Conservation (phyloP, 2,329 filamentous ascomycete species). For the Aspergillus sp. region DNA sequence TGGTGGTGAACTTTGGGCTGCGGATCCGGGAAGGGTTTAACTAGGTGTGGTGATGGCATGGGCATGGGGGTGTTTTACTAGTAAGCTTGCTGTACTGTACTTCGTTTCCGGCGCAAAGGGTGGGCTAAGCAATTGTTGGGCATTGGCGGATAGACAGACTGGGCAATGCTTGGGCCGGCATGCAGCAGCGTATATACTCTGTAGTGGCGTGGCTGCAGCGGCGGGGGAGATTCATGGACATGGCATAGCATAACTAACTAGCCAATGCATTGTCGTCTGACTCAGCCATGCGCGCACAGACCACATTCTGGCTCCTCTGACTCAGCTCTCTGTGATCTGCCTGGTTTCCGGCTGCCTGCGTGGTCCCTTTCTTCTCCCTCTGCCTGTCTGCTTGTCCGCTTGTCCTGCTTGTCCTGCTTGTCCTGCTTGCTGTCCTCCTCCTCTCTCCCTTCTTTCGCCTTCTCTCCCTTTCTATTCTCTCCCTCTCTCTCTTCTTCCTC, state of each 20-base stretch:
- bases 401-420: conserved; percentile 1
- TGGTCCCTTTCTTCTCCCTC: conserved; percentile 7
- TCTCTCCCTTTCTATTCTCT: conserved; percentile 10
- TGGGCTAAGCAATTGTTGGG: neutral
- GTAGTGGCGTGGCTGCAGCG: too few relatives aligned
- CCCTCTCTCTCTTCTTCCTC: conserved; percentile 10
- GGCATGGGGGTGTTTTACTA: too few relatives aligned
- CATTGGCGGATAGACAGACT: too few relatives aligned
- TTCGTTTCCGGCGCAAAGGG: neutral
- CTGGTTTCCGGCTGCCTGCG: conserved; percentile 8
- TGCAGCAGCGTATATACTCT: too few relatives aligned
- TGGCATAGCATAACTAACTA: too few relatives aligned
- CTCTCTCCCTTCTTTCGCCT: too few relatives aligned
- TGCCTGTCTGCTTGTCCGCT: conserved; percentile 5
- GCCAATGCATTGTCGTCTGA: too few relatives aligned
- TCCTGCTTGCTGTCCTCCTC: conserved; percentile 5
- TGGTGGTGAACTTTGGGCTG: conserved; percentile 93
- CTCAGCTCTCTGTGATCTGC: conserved; percentile 1
- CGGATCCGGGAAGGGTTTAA: conserved; percentile 37
- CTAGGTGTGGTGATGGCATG: too few relatives aligned
- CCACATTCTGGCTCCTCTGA: too few relatives aligned
- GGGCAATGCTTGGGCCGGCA: too few relatives aligned
- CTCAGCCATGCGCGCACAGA: neutral
- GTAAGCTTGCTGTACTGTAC: too few relatives aligned
- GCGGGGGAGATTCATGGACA: too few relatives aligned